A percentile compares a stretch with the other conserved stretches of the same genome.
Conservation (phyloP, 176 grass and related monocot species). For the Raddia guianensis region DNA sequence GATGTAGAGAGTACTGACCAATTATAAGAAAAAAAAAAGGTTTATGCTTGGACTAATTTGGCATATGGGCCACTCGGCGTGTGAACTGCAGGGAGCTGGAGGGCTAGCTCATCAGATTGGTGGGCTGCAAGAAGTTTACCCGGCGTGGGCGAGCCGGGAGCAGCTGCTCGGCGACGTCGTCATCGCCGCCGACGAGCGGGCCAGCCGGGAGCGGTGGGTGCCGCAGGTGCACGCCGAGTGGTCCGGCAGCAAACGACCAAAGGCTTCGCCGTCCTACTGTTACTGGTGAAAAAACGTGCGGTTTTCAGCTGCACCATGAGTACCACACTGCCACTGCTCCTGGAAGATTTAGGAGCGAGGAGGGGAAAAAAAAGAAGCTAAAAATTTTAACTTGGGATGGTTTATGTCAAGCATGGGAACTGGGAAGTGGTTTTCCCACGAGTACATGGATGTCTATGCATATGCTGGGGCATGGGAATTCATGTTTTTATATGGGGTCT, state of each 20-base stretch:
- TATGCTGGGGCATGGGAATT: too few relatives aligned
- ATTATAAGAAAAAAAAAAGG: too few relatives aligned
- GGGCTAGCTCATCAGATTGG: slow-evolving; percentile 20
- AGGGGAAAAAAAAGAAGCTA: neutral
- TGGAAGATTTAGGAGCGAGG: neutral
- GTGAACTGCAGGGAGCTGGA: slow-evolving; percentile 39
- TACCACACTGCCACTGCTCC: neutral
- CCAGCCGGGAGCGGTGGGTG: slow-evolving; percentile 50
- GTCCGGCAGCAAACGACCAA: slow-evolving; percentile 50
- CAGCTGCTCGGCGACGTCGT: slow-evolving; percentile 35
- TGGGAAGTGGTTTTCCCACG: too few relatives aligned
- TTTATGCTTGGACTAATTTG: slow-evolving; percentile 1
- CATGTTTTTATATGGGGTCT: too few relatives aligned
- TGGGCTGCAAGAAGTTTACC: slow-evolving; percentile 39
- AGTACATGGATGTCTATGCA: too few relatives aligned
- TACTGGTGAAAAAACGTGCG: slow-evolving; percentile 54
- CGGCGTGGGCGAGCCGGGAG: slow-evolving; percentile 36
- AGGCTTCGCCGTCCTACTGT: slow-evolving; percentile 39
- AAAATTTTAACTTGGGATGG: neutral
- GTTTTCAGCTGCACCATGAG: neutral
- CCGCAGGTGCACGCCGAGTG: slow-evolving; percentile 61
- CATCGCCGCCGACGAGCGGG: slow-evolving; percentile 30
- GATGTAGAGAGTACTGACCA: neutral
- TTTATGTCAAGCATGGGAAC: too few relatives aligned
- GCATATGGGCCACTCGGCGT: slow-evolving; percentile 1